A percentile compares a stretch with the other conserved stretches of the same genome.
Conservation (phyloP, 1,284 basidiomycete species). For the Cryptococcus neoformans region DNA sequence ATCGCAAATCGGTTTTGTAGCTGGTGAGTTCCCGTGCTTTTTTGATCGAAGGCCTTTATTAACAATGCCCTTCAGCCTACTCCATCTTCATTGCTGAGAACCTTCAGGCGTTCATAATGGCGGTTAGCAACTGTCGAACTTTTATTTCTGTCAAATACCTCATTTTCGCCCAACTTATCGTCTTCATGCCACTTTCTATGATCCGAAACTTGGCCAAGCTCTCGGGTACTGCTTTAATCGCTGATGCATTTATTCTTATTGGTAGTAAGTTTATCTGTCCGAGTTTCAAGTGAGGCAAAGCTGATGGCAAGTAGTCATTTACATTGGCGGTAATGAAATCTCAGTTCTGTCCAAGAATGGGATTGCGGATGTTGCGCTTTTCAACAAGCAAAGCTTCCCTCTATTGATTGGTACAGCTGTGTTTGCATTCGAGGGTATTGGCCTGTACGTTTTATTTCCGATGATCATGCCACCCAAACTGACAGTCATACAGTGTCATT, state of each 20-base stretch:
- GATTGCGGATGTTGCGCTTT: slow-evolving; percentile 77
- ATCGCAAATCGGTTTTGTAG: slow-evolving; percentile 70
- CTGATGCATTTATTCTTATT: slow-evolving; percentile 91
- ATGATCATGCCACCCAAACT: background rate
- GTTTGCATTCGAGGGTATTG: slow-evolving; percentile 98
- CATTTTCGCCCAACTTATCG: slow-evolving; percentile 76
- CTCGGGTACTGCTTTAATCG: slow-evolving; percentile 85
- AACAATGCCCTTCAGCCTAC: slow-evolving; percentile 58
- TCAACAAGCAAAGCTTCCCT: slow-evolving; percentile 86
- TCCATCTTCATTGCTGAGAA: slow-evolving; percentile 96
- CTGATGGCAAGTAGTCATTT: slow-evolving; percentile 55
- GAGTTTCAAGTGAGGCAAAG: background rate
- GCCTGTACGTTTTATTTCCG: slow-evolving; percentile 57
- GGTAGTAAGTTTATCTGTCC: slow-evolving; percentile 55
- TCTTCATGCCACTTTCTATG: slow-evolving; percentile 84
- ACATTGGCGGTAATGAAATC: slow-evolving; percentile 80
- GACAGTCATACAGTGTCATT: slow-evolving; percentile 58
- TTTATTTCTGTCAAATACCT: slow-evolving; percentile 71
- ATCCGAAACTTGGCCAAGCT: slow-evolving; percentile 89
- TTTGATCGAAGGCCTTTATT: background rate
- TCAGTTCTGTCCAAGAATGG: slow-evolving; percentile 64
- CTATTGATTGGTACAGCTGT: slow-evolving; percentile 95
- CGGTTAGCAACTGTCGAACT: slow-evolving; percentile 73
- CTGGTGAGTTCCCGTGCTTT: slow-evolving; percentile 27
- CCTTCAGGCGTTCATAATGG: slow-evolving; percentile 80